A percentile compares a stretch with the other conserved stretches of the same genome.
These are phyloP conservation scores for Astrocystis sublimbata DNA, from an alignment of 495 filamentous ascomycete genomes.

Conservation along the genomic window DNA sequence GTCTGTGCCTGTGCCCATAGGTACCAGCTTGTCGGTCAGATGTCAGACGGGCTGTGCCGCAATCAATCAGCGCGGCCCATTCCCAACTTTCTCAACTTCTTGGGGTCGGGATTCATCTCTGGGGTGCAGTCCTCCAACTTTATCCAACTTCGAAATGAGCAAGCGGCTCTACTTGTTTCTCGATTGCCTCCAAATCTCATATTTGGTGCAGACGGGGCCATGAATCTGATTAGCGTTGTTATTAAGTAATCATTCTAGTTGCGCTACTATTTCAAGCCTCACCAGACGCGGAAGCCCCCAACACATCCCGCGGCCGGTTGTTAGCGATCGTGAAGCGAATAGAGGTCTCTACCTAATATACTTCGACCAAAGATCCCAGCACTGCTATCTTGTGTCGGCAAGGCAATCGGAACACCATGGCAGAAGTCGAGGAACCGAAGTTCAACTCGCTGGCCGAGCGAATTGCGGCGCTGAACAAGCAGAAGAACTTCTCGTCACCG, in stretches of 20 bases:
- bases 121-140: background rate
- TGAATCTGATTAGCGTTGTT: background rate
- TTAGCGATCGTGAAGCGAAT: background rate
- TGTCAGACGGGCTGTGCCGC: background rate
- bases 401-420: constrained; percentile 37
- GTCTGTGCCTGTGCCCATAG: background rate
- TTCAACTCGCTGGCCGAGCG: constrained; percentile 56
- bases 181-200: background rate
- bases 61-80: background rate
- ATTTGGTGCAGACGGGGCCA: background rate
- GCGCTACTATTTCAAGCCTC: background rate
- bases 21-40: background rate
- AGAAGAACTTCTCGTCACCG: constrained; percentile 50
- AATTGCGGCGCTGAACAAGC: constrained; percentile 56
- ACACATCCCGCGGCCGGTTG: background rate
- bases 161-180: background rate
- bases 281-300: background rate
- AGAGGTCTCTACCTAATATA: too few relatives aligned
- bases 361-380: too few relatives aligned
- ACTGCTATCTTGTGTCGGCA: too few relatives aligned
- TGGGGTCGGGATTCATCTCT: background rate
- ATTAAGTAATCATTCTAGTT: background rate
- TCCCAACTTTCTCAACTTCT: background rate
- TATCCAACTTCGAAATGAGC: background rate
- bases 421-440: constrained; percentile 55